These are phyloP conservation scores for Bruguiera parviflora DNA, from an alignment of 345 rosid genomes.

Conservation along the genomic window DNA sequence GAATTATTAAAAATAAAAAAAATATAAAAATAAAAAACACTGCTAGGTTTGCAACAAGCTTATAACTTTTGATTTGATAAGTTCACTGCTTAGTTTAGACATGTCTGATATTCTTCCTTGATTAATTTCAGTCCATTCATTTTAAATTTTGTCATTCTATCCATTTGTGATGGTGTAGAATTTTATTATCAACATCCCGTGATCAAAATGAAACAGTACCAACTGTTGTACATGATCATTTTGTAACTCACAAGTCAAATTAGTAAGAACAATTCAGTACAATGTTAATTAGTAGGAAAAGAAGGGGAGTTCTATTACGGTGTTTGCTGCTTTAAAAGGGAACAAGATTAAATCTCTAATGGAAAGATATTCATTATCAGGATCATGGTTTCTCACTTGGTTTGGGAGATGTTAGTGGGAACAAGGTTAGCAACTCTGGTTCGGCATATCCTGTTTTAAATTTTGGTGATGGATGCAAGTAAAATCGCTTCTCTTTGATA, in stretches of 20 bases:
- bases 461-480: constrained; percentile 69
- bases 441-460: constrained; percentile 48
- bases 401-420: constrained; percentile 61
- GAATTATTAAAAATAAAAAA: no score
- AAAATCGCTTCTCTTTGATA: constrained; percentile 65
- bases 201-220: no score
- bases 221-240: background rate
- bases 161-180: no score
- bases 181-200: no score
- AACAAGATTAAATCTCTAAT: background rate
- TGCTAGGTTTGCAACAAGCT: no score
- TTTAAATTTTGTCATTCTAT: no score
- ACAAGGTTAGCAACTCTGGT: constrained; percentile 67
- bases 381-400: constrained; percentile 33
- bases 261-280: no score
- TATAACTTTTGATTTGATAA: no score
- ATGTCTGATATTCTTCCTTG: no score
- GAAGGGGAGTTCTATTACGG: background rate
- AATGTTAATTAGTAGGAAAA: background rate
- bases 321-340: constrained; percentile 3
- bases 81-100: no score
- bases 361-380: background rate
- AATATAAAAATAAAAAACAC: no score
- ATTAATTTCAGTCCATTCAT: no score
- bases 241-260: background rate